Conservation (phyloP, 192 early-diverging fungal species). For the Linderina pennispora region DNA sequence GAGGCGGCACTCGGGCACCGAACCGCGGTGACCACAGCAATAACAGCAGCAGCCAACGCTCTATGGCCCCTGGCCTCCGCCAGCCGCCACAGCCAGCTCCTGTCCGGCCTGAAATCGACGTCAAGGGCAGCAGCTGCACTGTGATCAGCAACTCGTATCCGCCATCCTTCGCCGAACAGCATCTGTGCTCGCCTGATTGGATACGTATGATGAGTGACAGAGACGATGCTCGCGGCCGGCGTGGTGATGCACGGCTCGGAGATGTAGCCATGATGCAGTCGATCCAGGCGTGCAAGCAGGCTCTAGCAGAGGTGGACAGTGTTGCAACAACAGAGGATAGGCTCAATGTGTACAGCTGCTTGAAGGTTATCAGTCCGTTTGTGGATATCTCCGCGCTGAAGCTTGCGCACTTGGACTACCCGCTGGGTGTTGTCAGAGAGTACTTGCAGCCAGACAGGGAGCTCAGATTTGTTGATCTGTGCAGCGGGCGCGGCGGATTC, state of each 20-base stretch:
- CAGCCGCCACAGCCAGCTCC: not conserved
- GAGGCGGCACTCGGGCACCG: not conserved
- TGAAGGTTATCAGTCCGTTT: conserved; percentile 1
- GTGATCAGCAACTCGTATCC: conserved; percentile 4
- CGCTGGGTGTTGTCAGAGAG: conserved; percentile 10
- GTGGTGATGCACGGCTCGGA: conserved; percentile 9
- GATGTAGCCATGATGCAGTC: conserved; percentile 6
- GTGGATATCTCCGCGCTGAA: conserved; percentile 7
- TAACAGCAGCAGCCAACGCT: conserved; percentile 1
- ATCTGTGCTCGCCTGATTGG: conserved; percentile 19
- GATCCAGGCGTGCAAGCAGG: conserved; percentile 1
- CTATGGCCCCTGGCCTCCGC: no score
- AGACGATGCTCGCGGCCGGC: conserved; percentile 17
- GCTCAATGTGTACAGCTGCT: no score
- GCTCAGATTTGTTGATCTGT: conserved; percentile 28
- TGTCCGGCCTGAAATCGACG: not conserved
- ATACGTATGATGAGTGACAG: conserved; percentile 34
- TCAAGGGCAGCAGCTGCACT: not conserved
- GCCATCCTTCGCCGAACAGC: conserved; percentile 5
- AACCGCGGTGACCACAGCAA: not conserved
- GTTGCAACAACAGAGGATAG: not conserved
- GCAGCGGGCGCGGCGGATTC: conserved; percentile 10
- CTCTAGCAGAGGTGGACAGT: not conserved
- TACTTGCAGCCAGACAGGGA: conserved; percentile 1
- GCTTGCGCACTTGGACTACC: conserved; percentile 25